phyloP scores from a whole-genome alignment of 768 basidiomycete genomes.

The Boletus bicolor region DNA sequence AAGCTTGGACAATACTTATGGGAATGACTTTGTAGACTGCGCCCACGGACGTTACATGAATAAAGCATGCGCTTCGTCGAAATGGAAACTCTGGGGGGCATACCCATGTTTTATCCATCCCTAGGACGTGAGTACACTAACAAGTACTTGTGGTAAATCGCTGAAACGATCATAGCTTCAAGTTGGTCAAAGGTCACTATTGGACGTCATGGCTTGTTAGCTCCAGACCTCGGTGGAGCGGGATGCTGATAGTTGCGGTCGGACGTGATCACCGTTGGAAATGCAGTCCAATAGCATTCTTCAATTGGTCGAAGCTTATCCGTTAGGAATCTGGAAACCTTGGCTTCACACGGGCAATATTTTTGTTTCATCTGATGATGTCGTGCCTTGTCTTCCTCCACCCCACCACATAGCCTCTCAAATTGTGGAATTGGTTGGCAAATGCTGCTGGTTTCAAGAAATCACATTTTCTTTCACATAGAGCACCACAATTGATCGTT shows the following conservation, averaged over 20 bases:
- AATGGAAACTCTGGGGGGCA: neutral
- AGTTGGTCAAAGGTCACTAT: neutral
- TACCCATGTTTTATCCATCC: neutral
- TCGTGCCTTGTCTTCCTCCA: neutral
- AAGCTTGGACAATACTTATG: neutral
- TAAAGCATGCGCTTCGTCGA: neutral
- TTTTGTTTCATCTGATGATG: constrained; percentile 2
- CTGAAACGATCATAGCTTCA: neutral
- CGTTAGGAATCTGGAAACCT: neutral
- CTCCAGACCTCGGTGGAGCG: neutral
- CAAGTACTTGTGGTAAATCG: neutral
- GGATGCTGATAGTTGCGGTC: neutral
- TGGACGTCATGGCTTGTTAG: neutral
- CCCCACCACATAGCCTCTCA: neutral
- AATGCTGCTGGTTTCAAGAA: neutral
- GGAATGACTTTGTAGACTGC: neutral
- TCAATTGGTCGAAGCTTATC: neutral
- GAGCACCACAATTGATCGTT: neutral
- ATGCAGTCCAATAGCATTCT: neutral
- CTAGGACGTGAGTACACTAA: constrained; percentile 5
- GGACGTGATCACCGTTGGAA: neutral
- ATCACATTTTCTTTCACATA: neutral
- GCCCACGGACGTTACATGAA: neutral
- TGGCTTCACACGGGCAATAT: neutral
- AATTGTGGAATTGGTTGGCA: neutral